Base-by-base conservation (phyloP, 1,139 yeast genomes). In the Lodderomyces beijingensis region DNA sequence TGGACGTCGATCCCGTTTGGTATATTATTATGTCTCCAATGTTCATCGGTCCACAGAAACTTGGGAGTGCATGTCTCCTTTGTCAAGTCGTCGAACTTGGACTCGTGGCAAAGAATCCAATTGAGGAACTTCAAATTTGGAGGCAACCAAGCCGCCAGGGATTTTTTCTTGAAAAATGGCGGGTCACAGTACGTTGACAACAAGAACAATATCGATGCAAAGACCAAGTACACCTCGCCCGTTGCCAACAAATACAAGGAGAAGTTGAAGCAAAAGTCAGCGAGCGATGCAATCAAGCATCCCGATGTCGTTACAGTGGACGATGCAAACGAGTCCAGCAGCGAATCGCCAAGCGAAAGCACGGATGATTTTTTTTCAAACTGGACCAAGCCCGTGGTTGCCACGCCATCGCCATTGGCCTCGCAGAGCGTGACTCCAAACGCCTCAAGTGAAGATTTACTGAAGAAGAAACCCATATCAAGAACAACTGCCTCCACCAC, bases 101-200 rank as follows among this genome's bases (percentile, higher is more conserved):
- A 91, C 59, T 62, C 72, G 37, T 91, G 97, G 96, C 85, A 89
- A 35, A 73, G 88, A 43, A 79, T 79, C 46, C 95, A 91, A 57
- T 67, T 91, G 55, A 74, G 96, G 51, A 78, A 87, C 53, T 87
- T 91, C 74, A 88, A 89, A 53, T 76, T 83, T 40, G 97, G 97
- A 35, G 98, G 97, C 13, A 91, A 91, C 58, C 80, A 80, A 49
- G 74, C 72, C 30, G 95, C 96, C 28, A 78, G 79, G 45, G 95
- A 85, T 38, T 91, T 77, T 50, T 84, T 84, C 56, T 58, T 75
- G 46, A 85, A 85, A 58, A 79, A 88, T 51, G 95, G 95, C 28
- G 96, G 96, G 12, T 69, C 86, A 16, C 78, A 77, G 50, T 79
- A 64, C 48, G 64, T 88, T 37, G 51, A 46, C 39, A 43, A 42